Evolutionary conservation across 2,329 filamentous ascomycete genomes (phyloP).

Genomic region (Fusarium nygamai): DNA sequence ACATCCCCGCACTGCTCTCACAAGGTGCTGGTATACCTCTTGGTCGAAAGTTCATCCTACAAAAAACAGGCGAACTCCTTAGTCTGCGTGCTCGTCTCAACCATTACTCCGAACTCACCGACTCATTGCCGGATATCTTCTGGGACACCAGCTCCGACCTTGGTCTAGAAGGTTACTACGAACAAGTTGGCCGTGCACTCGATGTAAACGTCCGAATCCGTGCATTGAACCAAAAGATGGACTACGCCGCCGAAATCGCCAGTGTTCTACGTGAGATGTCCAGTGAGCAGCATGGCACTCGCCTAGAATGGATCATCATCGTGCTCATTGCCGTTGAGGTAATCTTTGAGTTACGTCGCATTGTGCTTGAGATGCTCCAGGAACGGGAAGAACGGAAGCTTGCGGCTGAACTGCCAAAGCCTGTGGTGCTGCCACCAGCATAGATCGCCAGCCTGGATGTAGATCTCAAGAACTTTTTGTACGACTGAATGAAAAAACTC

Average conservation of each 20-base stretch:
- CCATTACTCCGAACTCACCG: slow-evolving; percentile 95
- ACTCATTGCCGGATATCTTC: slow-evolving; percentile 94
- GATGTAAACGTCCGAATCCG: slow-evolving; percentile 93
- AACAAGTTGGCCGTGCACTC: slow-evolving; percentile 87
- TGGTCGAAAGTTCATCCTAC: slow-evolving; percentile 80
- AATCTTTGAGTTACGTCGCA: slow-evolving; percentile 80
- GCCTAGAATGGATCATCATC: slow-evolving; percentile 96
- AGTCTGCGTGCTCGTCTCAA: slow-evolving; percentile 92
- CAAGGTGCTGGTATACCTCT: slow-evolving; percentile 60
- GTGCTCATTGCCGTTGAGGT: slow-evolving; percentile 93
- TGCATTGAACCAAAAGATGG: slow-evolving; percentile 95
- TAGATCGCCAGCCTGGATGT: background rate
- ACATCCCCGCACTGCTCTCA: slow-evolving; percentile 82
- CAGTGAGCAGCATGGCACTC: slow-evolving; percentile 87
- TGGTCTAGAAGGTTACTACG: slow-evolving; percentile 92
- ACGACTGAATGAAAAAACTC: slow-evolving; percentile 13
- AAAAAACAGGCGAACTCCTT: slow-evolving; percentile 92
- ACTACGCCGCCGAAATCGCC: slow-evolving; percentile 96
- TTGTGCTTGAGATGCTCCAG: slow-evolving; percentile 70
- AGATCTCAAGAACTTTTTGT: background rate
- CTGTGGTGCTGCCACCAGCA: background rate
- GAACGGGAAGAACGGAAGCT: slow-evolving; percentile 52
- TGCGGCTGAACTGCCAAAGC: slow-evolving; percentile 21
- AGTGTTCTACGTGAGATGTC: slow-evolving; percentile 86
- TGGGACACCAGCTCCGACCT: slow-evolving; percentile 94